phyloP scores from a whole-genome alignment of 2,329 filamentous ascomycete species.

The Calonectria fujianensis region DNA sequence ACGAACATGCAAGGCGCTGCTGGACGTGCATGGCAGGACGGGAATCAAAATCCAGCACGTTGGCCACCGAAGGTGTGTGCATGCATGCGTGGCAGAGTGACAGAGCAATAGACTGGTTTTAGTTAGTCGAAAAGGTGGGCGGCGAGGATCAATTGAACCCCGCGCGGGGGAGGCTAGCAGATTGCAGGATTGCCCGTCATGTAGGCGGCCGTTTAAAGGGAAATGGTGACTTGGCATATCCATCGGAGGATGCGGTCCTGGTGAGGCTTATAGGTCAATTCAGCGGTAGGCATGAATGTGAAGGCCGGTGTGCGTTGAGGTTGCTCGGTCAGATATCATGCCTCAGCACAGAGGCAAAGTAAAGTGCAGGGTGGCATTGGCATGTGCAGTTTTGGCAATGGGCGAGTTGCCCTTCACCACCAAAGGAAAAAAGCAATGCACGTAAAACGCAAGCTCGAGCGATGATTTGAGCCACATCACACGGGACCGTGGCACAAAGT shows the following conservation, averaged over 20 bases:
- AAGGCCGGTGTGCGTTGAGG: slow-evolving; percentile 14
- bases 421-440: slow-evolving; percentile 18
- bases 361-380: slow-evolving; percentile 31
- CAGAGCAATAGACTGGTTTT: neutral
- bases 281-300: neutral
- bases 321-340: slow-evolving; percentile 27
- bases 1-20: slow-evolving; percentile 36
- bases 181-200: slow-evolving; percentile 37
- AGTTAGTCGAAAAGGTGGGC: slow-evolving; percentile 23
- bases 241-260: slow-evolving; percentile 25
- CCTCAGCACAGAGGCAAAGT: neutral
- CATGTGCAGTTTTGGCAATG: slow-evolving; percentile 17
- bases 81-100: slow-evolving; percentile 32
- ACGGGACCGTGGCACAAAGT: slow-evolving; percentile 37
- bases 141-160: slow-evolving; percentile 33
- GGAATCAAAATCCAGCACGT: slow-evolving; percentile 30
- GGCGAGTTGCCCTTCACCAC: slow-evolving; percentile 7
- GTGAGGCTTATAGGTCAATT: slow-evolving; percentile 33
- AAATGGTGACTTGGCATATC: slow-evolving; percentile 24
- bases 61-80: slow-evolving; percentile 27
- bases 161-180: slow-evolving; percentile 30
- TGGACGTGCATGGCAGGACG: slow-evolving; percentile 32
- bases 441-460: slow-evolving; percentile 14
- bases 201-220: slow-evolving; percentile 28
- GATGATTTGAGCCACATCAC: slow-evolving; percentile 41